Evolutionary conservation across 139 green algal species (phyloP).

Genomic region (Chlorella sp.): DNA sequence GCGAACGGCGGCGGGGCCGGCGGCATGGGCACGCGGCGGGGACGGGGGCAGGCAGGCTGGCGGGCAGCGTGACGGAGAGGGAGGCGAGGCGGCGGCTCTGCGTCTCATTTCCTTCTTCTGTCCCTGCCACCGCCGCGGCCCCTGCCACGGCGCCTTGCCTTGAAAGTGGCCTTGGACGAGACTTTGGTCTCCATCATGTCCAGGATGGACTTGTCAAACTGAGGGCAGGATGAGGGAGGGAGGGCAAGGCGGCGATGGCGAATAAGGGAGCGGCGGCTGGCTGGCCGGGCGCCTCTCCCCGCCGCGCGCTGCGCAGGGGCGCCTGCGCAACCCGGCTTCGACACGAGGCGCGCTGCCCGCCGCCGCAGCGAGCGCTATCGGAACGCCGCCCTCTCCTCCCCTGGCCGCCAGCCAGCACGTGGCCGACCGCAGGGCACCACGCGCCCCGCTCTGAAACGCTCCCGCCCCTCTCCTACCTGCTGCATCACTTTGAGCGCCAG

Average conservation of each 20-base stretch:
- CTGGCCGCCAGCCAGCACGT: too few relatives aligned
- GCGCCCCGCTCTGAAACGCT: too few relatives aligned
- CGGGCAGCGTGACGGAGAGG: too few relatives aligned
- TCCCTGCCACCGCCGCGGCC: too few relatives aligned
- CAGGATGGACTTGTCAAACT: constrained; percentile 17
- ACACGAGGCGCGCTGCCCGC: too few relatives aligned
- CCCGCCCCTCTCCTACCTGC: constrained; percentile 27
- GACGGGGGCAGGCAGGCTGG: too few relatives aligned
- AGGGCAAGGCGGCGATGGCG: not conserved
- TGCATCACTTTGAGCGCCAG: constrained; percentile 46
- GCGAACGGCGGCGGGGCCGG: constrained; percentile 5
- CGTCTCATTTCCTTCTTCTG: too few relatives aligned
- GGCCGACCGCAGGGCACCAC: not conserved
- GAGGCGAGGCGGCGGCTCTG: too few relatives aligned
- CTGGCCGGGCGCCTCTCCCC: not conserved
- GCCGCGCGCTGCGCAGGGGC: not conserved
- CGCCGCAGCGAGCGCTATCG: not conserved
- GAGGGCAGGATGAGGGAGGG: not conserved
- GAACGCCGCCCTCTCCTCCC: not conserved
- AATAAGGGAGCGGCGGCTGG: not conserved
- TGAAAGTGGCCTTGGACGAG: constrained; percentile 19
- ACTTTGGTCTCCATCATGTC: constrained; percentile 13
- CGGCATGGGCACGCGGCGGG: too few relatives aligned
- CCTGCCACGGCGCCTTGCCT: too few relatives aligned
- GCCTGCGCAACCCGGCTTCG: too few relatives aligned